phyloP scores from a whole-genome alignment of 192 early-diverging fungal species.

The Backusella macrospora region DNA sequence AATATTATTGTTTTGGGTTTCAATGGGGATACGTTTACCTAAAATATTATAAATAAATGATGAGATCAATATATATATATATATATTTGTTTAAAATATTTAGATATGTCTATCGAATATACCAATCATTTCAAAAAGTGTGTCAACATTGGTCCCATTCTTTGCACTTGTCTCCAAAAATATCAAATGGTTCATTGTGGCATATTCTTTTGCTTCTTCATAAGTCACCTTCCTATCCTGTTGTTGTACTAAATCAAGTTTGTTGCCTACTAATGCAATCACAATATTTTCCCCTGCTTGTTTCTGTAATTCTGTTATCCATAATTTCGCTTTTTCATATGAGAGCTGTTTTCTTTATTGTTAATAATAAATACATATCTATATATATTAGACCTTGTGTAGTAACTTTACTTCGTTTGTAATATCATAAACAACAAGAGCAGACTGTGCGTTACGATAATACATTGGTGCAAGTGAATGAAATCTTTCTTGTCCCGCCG shows the following conservation, averaged over 20 bases:
- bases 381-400: not conserved
- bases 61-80: not conserved
- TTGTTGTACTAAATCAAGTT: constrained; percentile 76
- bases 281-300: constrained; percentile 98
- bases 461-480: constrained; percentile 94
- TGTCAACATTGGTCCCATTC: constrained; percentile 84
- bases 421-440: constrained; percentile 96
- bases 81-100: not conserved
- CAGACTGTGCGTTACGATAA: constrained; percentile 97
- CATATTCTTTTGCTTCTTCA: constrained; percentile 56
- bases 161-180: constrained; percentile 95
- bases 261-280: constrained; percentile 97
- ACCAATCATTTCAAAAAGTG: constrained; percentile 89
- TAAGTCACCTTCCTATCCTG: constrained; percentile 45
- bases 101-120: not conserved
- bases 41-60: not conserved
- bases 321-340: constrained; percentile 93
- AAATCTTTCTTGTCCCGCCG: constrained; percentile 97
- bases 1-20: not conserved
- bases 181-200: constrained; percentile 74
- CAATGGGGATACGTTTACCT: not conserved
- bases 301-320: constrained; percentile 98
- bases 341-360: constrained; percentile 55
- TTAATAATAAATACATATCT: not conserved
- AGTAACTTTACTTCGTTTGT: constrained; percentile 64